Evolutionary conservation across 1,139 yeast genomes (phyloP), one percentile per base, ranked within the genome.

Genomic region (Candida pseudoviswanathii): DNA sequence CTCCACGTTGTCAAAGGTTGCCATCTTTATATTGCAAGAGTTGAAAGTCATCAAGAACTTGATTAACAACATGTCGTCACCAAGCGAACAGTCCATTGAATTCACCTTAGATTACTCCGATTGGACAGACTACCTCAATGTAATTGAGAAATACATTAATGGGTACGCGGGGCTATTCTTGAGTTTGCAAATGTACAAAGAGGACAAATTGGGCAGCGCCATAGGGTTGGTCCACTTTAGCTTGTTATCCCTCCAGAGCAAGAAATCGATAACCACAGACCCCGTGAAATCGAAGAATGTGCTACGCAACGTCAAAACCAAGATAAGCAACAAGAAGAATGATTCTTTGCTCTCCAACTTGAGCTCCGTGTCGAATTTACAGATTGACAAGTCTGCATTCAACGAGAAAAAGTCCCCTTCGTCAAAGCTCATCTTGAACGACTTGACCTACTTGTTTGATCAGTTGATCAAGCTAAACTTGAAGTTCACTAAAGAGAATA

Each of bases 91-190:
- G 25, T 43, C 4, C 6, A 25, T 25, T 11, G 33, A 42, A 9
- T 43, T n/a, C 9, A 51, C 46, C 21, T 55, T 67, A n/a, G 54
- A 64, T 45, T 54, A 55, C 31, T 51, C 59, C 1, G 55, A 61
- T 33, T 76, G 80, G 80, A n/a, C 44, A 1, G 64, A 64, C 5
- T 76, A 75, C 53, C 58, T 76, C 43, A 45, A 46, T 2, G 50
- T 75, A 2, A 58, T 72, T 36, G 67, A 67, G 43, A 71, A 67
- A 45, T 77, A 76, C 56, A 64, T 71, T 3, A 58, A 62, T 22
- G 78, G 78, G 0, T 75, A 75, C 50, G 74, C 79, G 32, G 80
- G 77, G 0, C 57, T 73, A 39, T 77, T 75, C 51, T 62, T 75
- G 22, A 62, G 80, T 0, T 69, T 75, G 38, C 81, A 76, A 50